Conservation (phyloP, 169 alveolate genomes). For the Babesia ovata region DNA sequence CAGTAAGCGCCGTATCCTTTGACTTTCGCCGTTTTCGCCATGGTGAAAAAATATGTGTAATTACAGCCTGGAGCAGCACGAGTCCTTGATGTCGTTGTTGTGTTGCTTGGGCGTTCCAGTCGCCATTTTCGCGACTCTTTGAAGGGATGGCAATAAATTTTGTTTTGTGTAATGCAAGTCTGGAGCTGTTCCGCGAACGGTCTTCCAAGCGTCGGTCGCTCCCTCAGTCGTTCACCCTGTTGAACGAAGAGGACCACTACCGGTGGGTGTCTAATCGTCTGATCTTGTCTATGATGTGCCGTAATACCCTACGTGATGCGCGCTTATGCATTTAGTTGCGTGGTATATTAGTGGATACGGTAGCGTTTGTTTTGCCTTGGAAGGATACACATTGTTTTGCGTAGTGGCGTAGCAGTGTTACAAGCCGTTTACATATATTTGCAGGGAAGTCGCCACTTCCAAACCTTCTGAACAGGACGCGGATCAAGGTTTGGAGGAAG, state of each 20-base stretch:
- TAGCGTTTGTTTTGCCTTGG: too few relatives aligned
- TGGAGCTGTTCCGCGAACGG: slow-evolving; percentile 38
- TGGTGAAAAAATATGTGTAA: background rate
- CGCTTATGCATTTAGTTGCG: too few relatives aligned
- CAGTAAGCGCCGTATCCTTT: slow-evolving; percentile 65
- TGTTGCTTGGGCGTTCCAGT: background rate
- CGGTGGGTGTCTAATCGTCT: slow-evolving; percentile 25
- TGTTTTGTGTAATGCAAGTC: slow-evolving; percentile 56
- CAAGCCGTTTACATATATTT: background rate
- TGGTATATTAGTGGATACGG: too few relatives aligned
- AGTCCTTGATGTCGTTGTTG: background rate
- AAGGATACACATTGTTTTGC: too few relatives aligned
- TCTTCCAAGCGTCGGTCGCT: slow-evolving; percentile 28
- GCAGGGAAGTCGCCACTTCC: slow-evolving; percentile 8
- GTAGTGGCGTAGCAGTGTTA: background rate
- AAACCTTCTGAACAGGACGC: slow-evolving; percentile 10
- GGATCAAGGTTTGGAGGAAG: slow-evolving; percentile 3
- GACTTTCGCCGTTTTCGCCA: slow-evolving; percentile 30
- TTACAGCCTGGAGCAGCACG: background rate
- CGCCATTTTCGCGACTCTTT: background rate
- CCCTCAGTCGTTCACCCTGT: slow-evolving; percentile 38
- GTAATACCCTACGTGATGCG: too few relatives aligned
- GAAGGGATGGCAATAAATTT: slow-evolving; percentile 41
- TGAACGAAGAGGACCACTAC: slow-evolving; percentile 39
- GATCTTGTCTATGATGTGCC: too few relatives aligned